phyloP scores from a whole-genome alignment of 441 rosid genomes.

The Hypseocharis bilobata region DNA sequence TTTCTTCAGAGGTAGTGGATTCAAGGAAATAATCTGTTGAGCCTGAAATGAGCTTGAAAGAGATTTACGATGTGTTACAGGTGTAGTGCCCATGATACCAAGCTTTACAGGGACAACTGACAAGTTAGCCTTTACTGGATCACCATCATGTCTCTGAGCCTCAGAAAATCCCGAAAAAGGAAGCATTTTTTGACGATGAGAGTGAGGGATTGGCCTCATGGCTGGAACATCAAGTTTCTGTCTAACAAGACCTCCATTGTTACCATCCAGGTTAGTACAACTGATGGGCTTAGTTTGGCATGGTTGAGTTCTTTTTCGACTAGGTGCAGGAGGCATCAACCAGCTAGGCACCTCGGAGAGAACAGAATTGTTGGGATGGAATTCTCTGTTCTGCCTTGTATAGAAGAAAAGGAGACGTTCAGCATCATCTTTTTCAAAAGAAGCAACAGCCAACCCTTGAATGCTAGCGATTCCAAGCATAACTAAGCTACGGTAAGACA shows the following conservation, averaged over 20 bases:
- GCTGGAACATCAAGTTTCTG: conserved; percentile 51
- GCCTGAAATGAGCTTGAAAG: conserved; percentile 70
- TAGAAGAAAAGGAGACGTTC: conserved; percentile 81
- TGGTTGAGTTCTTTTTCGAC: conserved; percentile 51
- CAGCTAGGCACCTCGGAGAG: conserved; percentile 48
- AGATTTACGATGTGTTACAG: conserved; percentile 59
- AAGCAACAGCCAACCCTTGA: conserved; percentile 89
- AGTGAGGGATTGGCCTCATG: conserved; percentile 84
- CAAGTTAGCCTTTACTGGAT: conserved; percentile 54
- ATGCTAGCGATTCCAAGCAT: conserved; percentile 84
- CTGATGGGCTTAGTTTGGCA: conserved; percentile 36
- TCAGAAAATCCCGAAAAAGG: conserved; percentile 71
- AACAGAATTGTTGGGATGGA: conserved; percentile 24
- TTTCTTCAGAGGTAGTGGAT: conserved; percentile 86
- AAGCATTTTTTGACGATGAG: conserved; percentile 61
- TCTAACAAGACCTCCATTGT: conserved; percentile 42
- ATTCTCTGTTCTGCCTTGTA: conserved; percentile 35
- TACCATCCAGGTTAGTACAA: conserved; percentile 28
- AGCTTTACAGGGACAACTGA: conserved; percentile 57
- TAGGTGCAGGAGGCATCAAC: conserved; percentile 75
- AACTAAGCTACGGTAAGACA: conserved; percentile 73
- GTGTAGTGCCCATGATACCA: conserved; percentile 35
- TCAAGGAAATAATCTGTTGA: conserved; percentile 76
- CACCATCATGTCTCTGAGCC: conserved; percentile 63
- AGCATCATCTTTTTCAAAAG: conserved; percentile 91